phyloP scores from a whole-genome alignment of 805 yeast species.

The Limtongozyma cylindracea region DNA sequence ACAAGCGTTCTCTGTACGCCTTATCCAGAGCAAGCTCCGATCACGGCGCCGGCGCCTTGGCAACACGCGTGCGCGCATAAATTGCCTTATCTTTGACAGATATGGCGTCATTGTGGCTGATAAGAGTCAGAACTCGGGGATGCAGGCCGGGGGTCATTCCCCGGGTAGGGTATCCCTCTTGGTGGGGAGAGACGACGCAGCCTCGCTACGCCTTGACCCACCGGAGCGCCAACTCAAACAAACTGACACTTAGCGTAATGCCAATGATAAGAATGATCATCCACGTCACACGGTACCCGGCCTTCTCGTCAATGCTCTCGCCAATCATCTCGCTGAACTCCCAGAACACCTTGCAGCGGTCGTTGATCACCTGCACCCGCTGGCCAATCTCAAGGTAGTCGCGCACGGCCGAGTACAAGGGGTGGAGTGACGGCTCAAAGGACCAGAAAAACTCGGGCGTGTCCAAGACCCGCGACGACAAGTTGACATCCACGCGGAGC shows the following conservation, averaged over 20 bases:
- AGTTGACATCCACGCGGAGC: constrained; percentile 76
- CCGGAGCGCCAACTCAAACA: constrained; percentile 51
- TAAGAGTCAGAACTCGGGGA: too few relatives aligned
- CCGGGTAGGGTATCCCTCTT: too few relatives aligned
- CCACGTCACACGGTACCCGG: constrained; percentile 79
- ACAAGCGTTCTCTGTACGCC: too few relatives aligned
- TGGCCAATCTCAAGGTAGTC: constrained; percentile 91
- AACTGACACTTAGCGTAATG: constrained; percentile 52
- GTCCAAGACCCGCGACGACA: constrained; percentile 74
- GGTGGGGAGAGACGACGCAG: too few relatives aligned
- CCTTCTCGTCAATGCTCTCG: constrained; percentile 82
- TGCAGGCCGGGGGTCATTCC: too few relatives aligned
- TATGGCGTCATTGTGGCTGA: too few relatives aligned
- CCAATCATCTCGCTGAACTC: constrained; percentile 85
- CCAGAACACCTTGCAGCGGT: constrained; percentile 77
- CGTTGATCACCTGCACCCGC: constrained; percentile 80
- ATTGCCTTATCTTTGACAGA: too few relatives aligned
- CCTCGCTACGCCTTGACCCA: too few relatives aligned
- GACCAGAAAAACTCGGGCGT: constrained; percentile 97
- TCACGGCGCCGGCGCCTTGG: too few relatives aligned
- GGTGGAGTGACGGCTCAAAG: constrained; percentile 81
- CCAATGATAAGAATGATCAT: constrained; percentile 68
- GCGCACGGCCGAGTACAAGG: constrained; percentile 68
- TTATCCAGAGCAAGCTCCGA: too few relatives aligned
- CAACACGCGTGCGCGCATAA: too few relatives aligned